phyloP scores from a whole-genome alignment of 2,329 filamentous ascomycete species.

The Aspergillus ruber region DNA sequence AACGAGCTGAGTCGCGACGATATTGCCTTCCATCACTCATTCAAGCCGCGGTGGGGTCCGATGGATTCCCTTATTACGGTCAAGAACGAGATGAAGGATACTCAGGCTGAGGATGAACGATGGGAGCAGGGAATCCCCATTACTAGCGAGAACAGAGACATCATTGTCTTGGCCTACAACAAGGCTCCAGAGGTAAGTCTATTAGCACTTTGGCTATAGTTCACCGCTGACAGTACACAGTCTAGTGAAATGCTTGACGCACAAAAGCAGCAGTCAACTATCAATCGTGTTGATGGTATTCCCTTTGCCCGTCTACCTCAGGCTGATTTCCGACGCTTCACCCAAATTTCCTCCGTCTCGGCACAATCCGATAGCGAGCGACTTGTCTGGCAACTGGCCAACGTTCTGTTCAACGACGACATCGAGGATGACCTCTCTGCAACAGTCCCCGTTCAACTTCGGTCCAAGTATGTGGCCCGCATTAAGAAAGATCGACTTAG shows the following conservation, averaged over 20 bases:
- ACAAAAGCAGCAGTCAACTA: slow-evolving; percentile 30
- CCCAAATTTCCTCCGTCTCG: slow-evolving; percentile 21
- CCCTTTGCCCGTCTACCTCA: slow-evolving; percentile 46
- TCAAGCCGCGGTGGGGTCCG: slow-evolving; percentile 74
- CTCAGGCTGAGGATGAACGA: slow-evolving; percentile 34
- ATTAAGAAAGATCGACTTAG: slow-evolving; percentile 45
- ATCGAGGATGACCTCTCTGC: slow-evolving; percentile 42
- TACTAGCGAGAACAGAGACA: slow-evolving; percentile 27
- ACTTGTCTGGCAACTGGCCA: slow-evolving; percentile 76
- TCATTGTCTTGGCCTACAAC: slow-evolving; percentile 22
- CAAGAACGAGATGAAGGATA: slow-evolving; percentile 32
- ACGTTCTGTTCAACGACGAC: slow-evolving; percentile 75
- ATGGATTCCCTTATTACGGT: slow-evolving; percentile 66
- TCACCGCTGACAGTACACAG: slow-evolving; percentile 6
- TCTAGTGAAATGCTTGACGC: slow-evolving; percentile 26
- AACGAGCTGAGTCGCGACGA: slow-evolving; percentile 58
- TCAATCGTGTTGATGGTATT: slow-evolving; percentile 51
- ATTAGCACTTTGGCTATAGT: background rate
- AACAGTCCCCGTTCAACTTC: slow-evolving; percentile 34
- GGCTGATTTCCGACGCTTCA: slow-evolving; percentile 28
- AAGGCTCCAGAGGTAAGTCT: slow-evolving; percentile 15
- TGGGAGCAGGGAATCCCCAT: slow-evolving; percentile 48
- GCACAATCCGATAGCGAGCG: slow-evolving; percentile 29
- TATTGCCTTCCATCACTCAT: slow-evolving; percentile 62
- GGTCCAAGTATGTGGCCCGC: slow-evolving; percentile 34